These are phyloP conservation scores for Sarcodon aspratus DNA, from an alignment of 768 basidiomycete genomes.

Conservation along the genomic window DNA sequence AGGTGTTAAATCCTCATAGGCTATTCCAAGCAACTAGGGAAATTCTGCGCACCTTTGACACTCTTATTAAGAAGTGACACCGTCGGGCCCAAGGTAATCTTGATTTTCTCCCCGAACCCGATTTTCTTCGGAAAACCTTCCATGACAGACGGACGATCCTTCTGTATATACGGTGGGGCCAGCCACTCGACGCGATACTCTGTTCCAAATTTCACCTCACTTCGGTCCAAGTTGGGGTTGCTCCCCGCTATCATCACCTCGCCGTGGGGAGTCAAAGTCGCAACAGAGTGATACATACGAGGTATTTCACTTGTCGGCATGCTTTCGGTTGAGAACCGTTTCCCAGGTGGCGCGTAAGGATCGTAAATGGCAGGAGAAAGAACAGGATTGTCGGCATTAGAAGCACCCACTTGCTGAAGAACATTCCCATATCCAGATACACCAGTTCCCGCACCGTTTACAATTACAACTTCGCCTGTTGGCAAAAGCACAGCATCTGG, in stretches of 20 bases:
- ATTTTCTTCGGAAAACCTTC: constrained; percentile 22
- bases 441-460: constrained; percentile 66
- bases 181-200: constrained; percentile 88
- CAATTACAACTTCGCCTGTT: constrained; percentile 59
- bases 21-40: not conserved
- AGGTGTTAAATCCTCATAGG: not conserved
- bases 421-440: constrained; percentile 77
- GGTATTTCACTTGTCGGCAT: constrained; percentile 60
- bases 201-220: constrained; percentile 61
- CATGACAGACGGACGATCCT: constrained; percentile 42
- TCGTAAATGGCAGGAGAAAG: constrained; percentile 62
- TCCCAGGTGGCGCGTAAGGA: constrained; percentile 37
- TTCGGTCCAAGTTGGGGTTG: constrained; percentile 75
- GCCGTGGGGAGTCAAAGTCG: constrained; percentile 63
- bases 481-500: constrained; percentile 75
- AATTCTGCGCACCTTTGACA: constrained; percentile 36
- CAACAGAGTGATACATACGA: constrained; percentile 75
- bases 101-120: constrained; percentile 31
- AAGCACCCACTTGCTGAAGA: constrained; percentile 51
- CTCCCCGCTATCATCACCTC: constrained; percentile 73
- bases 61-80: constrained; percentile 23
- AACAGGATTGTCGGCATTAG: constrained; percentile 70
- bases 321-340: constrained; percentile 46
- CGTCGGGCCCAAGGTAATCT: constrained; percentile 32
- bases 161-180: constrained; percentile 69